Evolutionary conservation across 1,284 basidiomycete genomes (phyloP), one percentile per base, ranked within the genome.

Genomic region (Ustanciosporium gigantosporum): DNA sequence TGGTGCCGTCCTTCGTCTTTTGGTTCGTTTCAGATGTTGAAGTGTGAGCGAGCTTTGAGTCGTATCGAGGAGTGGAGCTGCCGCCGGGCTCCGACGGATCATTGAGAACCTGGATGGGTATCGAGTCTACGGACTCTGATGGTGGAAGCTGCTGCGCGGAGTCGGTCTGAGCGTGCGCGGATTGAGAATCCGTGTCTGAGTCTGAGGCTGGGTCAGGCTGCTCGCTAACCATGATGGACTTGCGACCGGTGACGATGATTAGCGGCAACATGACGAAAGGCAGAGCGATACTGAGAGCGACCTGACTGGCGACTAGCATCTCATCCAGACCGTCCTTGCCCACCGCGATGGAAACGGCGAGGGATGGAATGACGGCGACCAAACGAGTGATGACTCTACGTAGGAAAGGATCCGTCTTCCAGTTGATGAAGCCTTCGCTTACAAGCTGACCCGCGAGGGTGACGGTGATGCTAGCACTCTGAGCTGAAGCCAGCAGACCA

Each of bases 371-470:
- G 25, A 97, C 85, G 4, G 89, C 87, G 19, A 97, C 82, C 6
- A 87, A 79, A 5, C 94, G 87, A 1, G 94, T 98, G 41, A 91
- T 68, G 4, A 94, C 79, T 7, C 93, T 85, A 8, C 93, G 85
- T 32, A 89, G 72, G 36, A 90, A 82, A 11, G 91, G 89, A 46
- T 89, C 88, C 38, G 91, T 84, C 42, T 84, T 84, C 93, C 93
- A 97, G 48, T 86, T 85, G 55, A 98, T 83, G 79, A 96, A 95
- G 0, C 94, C 94, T 79, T 97, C 94, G 0, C 87, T 88, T 25
- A 97, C 88, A 35, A 92, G 87, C 79, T 97, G 83, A 0, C 93
- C 94, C 0, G 91, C 89, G 11, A 97, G 83, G 0, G 92, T 97
- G 6, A 90, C 92, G 2, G 95, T 90, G 55, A 97, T 85, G 8